Conservation (phyloP, 2,329 filamentous ascomycete genomes). For the Balansia obtecta region DNA sequence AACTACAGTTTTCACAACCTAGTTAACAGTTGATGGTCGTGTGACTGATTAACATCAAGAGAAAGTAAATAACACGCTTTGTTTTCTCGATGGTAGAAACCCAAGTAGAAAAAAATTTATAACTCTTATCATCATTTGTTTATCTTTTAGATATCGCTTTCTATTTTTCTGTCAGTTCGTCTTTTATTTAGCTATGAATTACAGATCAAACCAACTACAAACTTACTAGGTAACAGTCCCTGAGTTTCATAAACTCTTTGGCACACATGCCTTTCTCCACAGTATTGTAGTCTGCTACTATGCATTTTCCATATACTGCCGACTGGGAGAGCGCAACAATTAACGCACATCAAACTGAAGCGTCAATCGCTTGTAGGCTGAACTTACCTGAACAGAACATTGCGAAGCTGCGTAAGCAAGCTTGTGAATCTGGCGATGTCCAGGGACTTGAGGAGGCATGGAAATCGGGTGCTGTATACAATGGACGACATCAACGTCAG, state of each 20-base stretch:
- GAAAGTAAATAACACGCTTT: too few relatives aligned
- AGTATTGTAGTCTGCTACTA: slow-evolving; percentile 79
- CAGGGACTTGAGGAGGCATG: slow-evolving; percentile 7
- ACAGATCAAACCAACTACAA: background rate
- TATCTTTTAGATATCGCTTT: slow-evolving; percentile 17
- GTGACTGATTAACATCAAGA: background rate
- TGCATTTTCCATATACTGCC: slow-evolving; percentile 78
- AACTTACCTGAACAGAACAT: slow-evolving; percentile 40
- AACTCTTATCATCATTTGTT: background rate
- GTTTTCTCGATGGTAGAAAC: too few relatives aligned
- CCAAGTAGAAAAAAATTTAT: too few relatives aligned
- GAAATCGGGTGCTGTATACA: background rate
- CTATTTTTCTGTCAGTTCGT: background rate
- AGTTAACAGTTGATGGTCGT: background rate
- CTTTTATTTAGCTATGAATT: background rate
- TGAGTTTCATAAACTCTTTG: slow-evolving; percentile 72
- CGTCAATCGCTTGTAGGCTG: background rate
- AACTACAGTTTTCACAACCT: background rate
- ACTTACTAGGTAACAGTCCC: slow-evolving; percentile 75
- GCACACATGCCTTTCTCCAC: slow-evolving; percentile 84
- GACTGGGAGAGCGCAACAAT: slow-evolving; percentile 40
- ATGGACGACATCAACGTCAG: too few relatives aligned
- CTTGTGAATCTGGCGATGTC: slow-evolving; percentile 38
- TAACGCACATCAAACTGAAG: background rate
- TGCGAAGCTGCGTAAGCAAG: slow-evolving; percentile 41